phyloP scores from a whole-genome alignment of 2,329 filamentous ascomycete genomes.

The Colletotrichum sidae region DNA sequence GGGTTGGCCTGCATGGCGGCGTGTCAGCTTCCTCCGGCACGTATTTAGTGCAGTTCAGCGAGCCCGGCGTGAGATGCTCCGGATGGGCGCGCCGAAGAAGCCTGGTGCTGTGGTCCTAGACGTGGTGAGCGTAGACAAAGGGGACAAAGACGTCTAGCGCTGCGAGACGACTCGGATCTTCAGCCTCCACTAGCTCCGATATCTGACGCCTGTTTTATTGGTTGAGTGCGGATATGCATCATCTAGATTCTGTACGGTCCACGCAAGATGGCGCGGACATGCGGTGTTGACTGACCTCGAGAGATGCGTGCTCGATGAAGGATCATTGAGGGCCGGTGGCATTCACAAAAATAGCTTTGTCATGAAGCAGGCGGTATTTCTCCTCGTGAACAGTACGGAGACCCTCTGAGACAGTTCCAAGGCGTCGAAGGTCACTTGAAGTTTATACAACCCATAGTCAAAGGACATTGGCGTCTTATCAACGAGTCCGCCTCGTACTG shows the following conservation, averaged over 20 bases:
- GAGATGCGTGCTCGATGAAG: no score
- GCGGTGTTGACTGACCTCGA: neutral
- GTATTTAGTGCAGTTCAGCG: neutral
- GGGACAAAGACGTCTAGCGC: neutral
- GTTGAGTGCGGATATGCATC: neutral
- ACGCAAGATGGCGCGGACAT: neutral
- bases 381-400: no score
- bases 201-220: neutral
- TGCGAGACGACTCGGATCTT: neutral
- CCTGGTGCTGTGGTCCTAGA: neutral
- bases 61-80: neutral
- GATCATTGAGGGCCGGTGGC: no score
- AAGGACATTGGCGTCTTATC: no score
- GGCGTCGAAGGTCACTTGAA: no score
- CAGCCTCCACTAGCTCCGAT: neutral
- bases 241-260: conserved; percentile 1
- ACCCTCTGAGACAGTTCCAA: no score
- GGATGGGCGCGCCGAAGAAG: conserved; percentile 24
- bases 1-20: neutral
- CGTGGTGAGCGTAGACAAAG: neutral
- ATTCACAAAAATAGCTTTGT: no score
- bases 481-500: no score
- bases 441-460: no score
- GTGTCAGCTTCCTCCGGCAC: conserved; percentile 1
- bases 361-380: no score